Base-by-base conservation (phyloP, 225 moss, liverwort and hornwort species). In the Pleurozium schreberi region DNA sequence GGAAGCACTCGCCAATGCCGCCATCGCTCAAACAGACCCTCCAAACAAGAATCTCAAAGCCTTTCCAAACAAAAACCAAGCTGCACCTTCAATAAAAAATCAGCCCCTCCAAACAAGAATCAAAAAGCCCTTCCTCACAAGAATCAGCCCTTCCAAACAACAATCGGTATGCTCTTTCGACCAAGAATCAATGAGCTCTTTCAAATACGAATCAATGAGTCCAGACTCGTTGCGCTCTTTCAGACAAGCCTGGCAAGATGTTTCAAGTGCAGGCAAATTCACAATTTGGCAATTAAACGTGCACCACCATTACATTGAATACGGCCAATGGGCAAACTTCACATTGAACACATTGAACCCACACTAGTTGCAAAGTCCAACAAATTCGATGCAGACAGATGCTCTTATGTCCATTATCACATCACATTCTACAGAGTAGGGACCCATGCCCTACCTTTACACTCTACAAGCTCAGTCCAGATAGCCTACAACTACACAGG, bases 1-100 rank as follows among this genome's bases (percentile, higher is more conserved):
- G 21, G 91, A 87, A 49, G 90, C 88, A 43, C 86, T 89, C 88
- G 82, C 90, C 89, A 92, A 71, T 26, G 94, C 89, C 87, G 94
- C 91, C 94, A 94, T 94, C 5, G 76, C 82, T 80, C 70, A 57
- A 27, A 26, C 15, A 50, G 26, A 2, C 49, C 47, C 47, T 63
- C 18, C 34, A 13, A 63, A 58, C 75, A 75, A n/a, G 33, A 85
- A 71, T 43, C 42, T 11, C 43, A 23, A 31, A 40, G 30, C 12
- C 42, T 59, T 40, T 21, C 58, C 40, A 8, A 59, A 42, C 38
- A 55, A 78, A 55, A 57, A 40, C 11, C 42, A 28, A 57, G 59
- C 59, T 8, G 7, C 18, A n/a, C 34, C 38, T 15, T 27, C 57
- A 27, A 38, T 25, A 14, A 4, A 38, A n/a, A 75, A 12, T 5